Percentiles rank a stretch among this genome's conserved stretches.
phyloP scores from a whole-genome alignment of 768 basidiomycete species.

The Lactifluus subvellereus region DNA sequence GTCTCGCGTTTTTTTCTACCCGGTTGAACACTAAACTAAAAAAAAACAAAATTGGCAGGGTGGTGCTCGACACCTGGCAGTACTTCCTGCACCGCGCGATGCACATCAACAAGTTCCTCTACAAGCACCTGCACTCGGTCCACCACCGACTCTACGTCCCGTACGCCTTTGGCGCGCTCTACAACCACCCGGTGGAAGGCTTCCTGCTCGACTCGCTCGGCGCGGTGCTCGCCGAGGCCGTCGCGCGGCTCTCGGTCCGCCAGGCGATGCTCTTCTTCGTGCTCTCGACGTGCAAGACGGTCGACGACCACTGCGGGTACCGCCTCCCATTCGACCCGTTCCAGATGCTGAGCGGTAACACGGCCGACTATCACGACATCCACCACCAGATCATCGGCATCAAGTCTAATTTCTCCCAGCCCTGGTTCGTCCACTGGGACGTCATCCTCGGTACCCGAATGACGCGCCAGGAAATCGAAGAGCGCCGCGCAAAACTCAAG shows the following conservation, averaged over 20 bases:
- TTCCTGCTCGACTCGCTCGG: conserved; percentile 85
- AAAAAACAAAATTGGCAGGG: conserved; percentile 41
- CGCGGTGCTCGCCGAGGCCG: conserved; percentile 65
- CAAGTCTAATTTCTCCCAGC: conserved; percentile 93
- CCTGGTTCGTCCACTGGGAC: conserved; percentile 97
- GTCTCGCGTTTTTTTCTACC: not conserved
- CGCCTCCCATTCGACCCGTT: conserved; percentile 85
- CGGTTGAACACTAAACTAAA: not conserved
- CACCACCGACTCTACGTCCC: conserved; percentile 97
- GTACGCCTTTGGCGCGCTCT: conserved; percentile 93
- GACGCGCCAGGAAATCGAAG: conserved; percentile 62
- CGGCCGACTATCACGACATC: conserved; percentile 96
- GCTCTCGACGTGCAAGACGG: conserved; percentile 84
- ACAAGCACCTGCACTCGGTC: conserved; percentile 86
- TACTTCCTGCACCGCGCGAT: conserved; percentile 92
- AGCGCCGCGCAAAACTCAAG: conserved; percentile 31
- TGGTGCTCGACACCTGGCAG: conserved; percentile 96
- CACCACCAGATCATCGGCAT: conserved; percentile 92
- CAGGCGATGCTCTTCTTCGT: conserved; percentile 82
- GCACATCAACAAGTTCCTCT: conserved; percentile 88
- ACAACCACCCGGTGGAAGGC: conserved; percentile 96
- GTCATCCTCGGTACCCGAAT: conserved; percentile 74
- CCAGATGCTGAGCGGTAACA: conserved; percentile 80
- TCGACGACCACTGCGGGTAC: conserved; percentile 95
- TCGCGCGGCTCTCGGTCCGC: conserved; percentile 65